Percentiles rank a stretch among this genome's conserved stretches.
phyloP scores from a whole-genome alignment of 1,139 yeast genomes.

The Kodamaea anthophila region DNA sequence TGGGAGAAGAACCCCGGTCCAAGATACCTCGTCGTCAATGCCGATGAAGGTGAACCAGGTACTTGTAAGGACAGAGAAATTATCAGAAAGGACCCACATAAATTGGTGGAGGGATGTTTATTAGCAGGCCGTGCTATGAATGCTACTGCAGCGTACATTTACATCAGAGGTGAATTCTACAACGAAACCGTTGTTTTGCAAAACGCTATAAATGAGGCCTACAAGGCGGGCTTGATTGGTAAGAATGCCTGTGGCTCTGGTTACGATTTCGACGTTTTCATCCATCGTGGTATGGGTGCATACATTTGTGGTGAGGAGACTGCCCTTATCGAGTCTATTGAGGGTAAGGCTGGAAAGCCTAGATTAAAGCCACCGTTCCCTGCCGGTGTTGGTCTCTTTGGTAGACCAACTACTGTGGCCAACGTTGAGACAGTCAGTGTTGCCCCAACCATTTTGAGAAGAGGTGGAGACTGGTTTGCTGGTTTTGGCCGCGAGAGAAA shows the following conservation, averaged over 20 bases:
- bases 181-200: slow-evolving; percentile 70
- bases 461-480: slow-evolving; percentile 86
- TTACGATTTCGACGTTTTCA: slow-evolving; percentile 70
- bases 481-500: slow-evolving; percentile 80
- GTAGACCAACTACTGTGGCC: slow-evolving; percentile 85
- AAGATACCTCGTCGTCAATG: slow-evolving; percentile 79
- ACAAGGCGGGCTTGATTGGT: slow-evolving; percentile 72
- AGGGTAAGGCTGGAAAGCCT: slow-evolving; percentile 91
- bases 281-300: slow-evolving; percentile 91
- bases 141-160: slow-evolving; percentile 86
- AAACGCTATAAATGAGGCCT: slow-evolving; percentile 80
- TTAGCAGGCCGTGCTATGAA: slow-evolving; percentile 88
- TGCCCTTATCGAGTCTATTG: slow-evolving; percentile 77
- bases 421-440: slow-evolving; percentile 88
- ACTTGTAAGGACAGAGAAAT: slow-evolving; percentile 89
- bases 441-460: slow-evolving; percentile 79
- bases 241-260: slow-evolving; percentile 85
- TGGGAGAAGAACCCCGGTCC: slow-evolving; percentile 88
- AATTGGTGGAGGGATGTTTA: slow-evolving; percentile 81
- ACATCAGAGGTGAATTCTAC: slow-evolving; percentile 84
- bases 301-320: slow-evolving; percentile 91
- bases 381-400: slow-evolving; percentile 86
- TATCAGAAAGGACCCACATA: slow-evolving; percentile 84
- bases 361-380: slow-evolving; percentile 92
- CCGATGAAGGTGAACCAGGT: slow-evolving; percentile 93